Conservation (phyloP, 2,329 filamentous ascomycete genomes). For the Incumbomyces lentus region DNA sequence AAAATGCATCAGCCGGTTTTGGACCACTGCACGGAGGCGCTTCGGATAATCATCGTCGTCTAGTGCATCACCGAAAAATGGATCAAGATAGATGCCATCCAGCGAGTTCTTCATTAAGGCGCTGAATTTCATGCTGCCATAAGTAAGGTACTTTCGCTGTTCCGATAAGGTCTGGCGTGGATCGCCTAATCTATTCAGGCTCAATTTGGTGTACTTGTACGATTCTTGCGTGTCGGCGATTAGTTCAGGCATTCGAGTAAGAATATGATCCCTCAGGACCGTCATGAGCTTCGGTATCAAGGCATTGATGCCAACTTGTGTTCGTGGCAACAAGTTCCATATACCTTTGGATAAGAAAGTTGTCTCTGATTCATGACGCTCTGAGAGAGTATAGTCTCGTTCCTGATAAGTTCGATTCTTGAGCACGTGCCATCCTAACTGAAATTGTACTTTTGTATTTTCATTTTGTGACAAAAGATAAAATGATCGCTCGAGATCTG, state of each 20-base stretch:
- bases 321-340: constrained; percentile 22
- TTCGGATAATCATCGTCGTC: constrained; percentile 21
- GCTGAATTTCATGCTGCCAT: constrained; percentile 16
- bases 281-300: constrained; percentile 26
- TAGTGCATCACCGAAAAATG: constrained; percentile 25
- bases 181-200: constrained; percentile 40
- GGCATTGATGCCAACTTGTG: constrained; percentile 23
- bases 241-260: constrained; percentile 27
- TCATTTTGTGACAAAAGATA: constrained; percentile 32
- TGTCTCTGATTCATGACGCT: constrained; percentile 25
- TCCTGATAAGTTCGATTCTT: constrained; percentile 36
- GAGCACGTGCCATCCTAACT: constrained; percentile 41
- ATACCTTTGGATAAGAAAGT: constrained; percentile 25
- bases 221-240: constrained; percentile 28
- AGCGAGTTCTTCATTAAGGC: constrained; percentile 19
- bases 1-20: too few species aligned
- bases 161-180: constrained; percentile 24
- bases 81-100: constrained; percentile 26
- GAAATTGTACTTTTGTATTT: constrained; percentile 20
- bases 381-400: constrained; percentile 10
- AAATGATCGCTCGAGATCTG: constrained; percentile 28
- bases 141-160: constrained; percentile 24
- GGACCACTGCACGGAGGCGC: constrained; percentile 25
- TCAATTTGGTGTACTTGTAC: constrained; percentile 26
- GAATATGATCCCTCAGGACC: constrained; percentile 27